Percentiles rank a stretch among this genome's conserved stretches.
Evolutionary conservation across 257 asterid genomes (phyloP).

Genomic region (Solanum tacnaense): DNA sequence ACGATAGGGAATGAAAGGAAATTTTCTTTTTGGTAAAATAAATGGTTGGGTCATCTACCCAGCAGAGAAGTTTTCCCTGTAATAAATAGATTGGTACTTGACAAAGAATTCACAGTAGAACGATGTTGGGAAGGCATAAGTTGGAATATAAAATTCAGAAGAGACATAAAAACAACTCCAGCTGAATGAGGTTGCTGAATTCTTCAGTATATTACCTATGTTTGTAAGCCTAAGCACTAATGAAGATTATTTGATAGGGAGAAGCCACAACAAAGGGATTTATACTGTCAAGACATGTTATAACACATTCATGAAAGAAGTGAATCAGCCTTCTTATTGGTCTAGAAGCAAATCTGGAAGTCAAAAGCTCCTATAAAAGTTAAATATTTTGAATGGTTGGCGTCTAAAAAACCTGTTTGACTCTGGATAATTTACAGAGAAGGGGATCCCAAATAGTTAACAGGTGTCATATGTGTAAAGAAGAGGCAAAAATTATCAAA

Average conservation of each 20-base stretch:
- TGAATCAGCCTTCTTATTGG: not conserved
- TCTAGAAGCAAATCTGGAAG: not conserved
- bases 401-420: not conserved
- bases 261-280: not conserved
- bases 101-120: not conserved
- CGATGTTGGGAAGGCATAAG: not conserved
- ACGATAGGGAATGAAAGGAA: not conserved
- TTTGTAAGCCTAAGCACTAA: not conserved
- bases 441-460: not conserved
- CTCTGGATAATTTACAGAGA: not conserved
- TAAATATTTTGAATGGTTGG: not conserved
- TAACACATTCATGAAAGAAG: not conserved
- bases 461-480: not conserved
- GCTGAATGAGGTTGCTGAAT: not conserved
- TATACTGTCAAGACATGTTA: not conserved
- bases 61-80: not conserved
- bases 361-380: not conserved
- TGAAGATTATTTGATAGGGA: not conserved
- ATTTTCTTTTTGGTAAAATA: not conserved
- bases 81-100: not conserved
- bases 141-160: not conserved
- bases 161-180: not conserved
- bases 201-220: not conserved
- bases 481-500: not conserved
- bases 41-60: not conserved